Evolutionary conservation across 345 rosid species (phyloP).

Genomic region (Xanthoceras sorbifolium): DNA sequence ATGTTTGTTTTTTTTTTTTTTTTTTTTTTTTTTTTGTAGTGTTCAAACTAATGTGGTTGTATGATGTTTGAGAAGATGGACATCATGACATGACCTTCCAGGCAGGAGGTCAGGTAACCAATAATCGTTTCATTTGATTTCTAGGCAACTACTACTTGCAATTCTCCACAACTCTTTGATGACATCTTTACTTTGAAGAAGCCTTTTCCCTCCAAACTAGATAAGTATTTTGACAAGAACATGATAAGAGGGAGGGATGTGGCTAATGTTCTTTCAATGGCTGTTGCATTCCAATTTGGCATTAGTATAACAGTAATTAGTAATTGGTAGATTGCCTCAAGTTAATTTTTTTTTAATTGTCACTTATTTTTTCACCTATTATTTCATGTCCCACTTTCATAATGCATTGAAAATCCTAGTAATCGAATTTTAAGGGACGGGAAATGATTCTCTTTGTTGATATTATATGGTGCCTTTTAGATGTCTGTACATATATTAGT

Average conservation of each 20-base stretch:
- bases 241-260: background rate
- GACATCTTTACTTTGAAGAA: no score
- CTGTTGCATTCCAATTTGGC: background rate
- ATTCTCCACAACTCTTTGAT: background rate
- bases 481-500: background rate
- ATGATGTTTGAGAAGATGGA: background rate
- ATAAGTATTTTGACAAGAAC: constrained; percentile 2
- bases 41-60: background rate
- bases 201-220: no score
- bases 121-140: no score
- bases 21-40: no score
- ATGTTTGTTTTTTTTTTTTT: no score
- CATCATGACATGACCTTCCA: background rate
- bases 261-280: background rate
- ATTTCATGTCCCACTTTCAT: background rate
- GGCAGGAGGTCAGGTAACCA: no score
- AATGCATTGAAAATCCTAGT: background rate
- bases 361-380: background rate
- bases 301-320: background rate
- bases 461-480: background rate
- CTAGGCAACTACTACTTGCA: no score
- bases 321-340: background rate
- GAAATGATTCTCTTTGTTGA: background rate
- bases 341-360: background rate
- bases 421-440: background rate